Conservation (phyloP, 306 rosid species). For the Gillenia trifoliata region DNA sequence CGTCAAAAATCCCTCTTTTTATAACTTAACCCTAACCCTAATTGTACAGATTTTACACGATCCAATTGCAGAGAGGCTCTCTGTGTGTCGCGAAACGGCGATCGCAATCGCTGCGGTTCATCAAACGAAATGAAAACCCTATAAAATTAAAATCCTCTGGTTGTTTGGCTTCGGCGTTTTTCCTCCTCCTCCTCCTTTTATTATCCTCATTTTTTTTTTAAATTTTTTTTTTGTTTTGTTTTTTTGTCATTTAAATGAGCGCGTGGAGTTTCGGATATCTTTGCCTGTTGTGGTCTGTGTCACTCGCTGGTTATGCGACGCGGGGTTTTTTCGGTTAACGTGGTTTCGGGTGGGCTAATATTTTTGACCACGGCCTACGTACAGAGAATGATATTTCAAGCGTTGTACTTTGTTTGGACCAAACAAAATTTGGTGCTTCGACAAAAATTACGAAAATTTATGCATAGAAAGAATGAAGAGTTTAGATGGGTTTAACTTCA, state of each 20-base stretch:
- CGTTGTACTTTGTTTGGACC: neutral
- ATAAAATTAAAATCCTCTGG: slow-evolving; percentile 19
- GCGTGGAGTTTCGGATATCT: slow-evolving; percentile 14
- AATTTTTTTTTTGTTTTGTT: neutral
- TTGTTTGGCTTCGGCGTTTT: slow-evolving; percentile 10
- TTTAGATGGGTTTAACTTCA: too few relatives aligned
- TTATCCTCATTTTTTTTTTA: neutral
- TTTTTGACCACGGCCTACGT: neutral
- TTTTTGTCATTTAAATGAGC: neutral
- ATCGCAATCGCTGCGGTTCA: slow-evolving; percentile 6
- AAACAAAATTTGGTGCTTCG: too few relatives aligned
- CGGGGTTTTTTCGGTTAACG: neutral
- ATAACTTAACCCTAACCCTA: neutral
- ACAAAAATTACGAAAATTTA: too few relatives aligned
- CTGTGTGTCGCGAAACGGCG: neutral
- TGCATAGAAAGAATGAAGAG: too few relatives aligned
- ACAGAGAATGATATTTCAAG: neutral
- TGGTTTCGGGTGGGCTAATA: neutral
- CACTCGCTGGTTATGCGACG: slow-evolving; percentile 18
- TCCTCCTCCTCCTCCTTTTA: neutral
- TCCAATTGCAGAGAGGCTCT: slow-evolving; percentile 5
- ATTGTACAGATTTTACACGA: neutral
- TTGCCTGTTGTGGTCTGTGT: neutral
- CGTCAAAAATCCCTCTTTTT: neutral
- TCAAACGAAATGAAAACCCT: slow-evolving; percentile 34